Conservation (phyloP, 1,284 basidiomycete genomes). For the Pyrrhoderma noxium region DNA sequence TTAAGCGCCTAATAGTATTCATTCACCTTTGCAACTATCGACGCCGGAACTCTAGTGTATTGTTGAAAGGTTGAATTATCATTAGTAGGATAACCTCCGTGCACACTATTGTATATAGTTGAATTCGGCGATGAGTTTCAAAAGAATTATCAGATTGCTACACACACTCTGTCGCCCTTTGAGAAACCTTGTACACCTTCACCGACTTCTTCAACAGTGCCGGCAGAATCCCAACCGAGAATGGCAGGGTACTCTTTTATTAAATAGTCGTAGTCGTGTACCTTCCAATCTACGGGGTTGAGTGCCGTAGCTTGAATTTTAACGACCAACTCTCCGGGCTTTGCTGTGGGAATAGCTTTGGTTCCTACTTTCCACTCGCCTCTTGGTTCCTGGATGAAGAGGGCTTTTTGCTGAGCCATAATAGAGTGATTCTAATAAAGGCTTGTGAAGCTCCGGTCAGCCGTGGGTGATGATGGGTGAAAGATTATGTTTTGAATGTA, state of each 20-base stretch:
- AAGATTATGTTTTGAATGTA: too few species aligned
- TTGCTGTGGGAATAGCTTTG: slow-evolving; percentile 25
- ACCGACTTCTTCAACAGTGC: slow-evolving; percentile 34
- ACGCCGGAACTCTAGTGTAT: slow-evolving; percentile 22
- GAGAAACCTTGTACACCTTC: slow-evolving; percentile 30
- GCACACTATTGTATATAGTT: slow-evolving; percentile 15
- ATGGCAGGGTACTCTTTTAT: slow-evolving; percentile 33
- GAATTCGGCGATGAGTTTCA: too few species aligned
- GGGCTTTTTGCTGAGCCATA: slow-evolving; percentile 15
- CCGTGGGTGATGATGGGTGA: too few species aligned
- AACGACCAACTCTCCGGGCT: slow-evolving; percentile 34
- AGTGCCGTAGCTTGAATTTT: slow-evolving; percentile 33
- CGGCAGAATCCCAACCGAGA: slow-evolving; percentile 40
- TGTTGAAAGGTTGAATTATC: slow-evolving; percentile 25
- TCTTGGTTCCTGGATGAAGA: slow-evolving; percentile 16
- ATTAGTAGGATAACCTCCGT: slow-evolving; percentile 21
- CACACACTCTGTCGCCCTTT: slow-evolving; percentile 36
- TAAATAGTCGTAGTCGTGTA: slow-evolving; percentile 28
- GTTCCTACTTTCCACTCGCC: slow-evolving; percentile 23
- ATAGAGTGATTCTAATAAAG: too few species aligned
- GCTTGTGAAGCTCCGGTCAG: too few species aligned
- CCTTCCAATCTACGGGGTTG: slow-evolving; percentile 38
- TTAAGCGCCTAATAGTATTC: background rate
- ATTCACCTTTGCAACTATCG: slow-evolving; percentile 23
- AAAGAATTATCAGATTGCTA: background rate